Evolutionary conservation across 768 basidiomycete genomes (phyloP), one percentile per base, ranked within the genome.

Genomic region (Auriscalpium vulgare): DNA sequence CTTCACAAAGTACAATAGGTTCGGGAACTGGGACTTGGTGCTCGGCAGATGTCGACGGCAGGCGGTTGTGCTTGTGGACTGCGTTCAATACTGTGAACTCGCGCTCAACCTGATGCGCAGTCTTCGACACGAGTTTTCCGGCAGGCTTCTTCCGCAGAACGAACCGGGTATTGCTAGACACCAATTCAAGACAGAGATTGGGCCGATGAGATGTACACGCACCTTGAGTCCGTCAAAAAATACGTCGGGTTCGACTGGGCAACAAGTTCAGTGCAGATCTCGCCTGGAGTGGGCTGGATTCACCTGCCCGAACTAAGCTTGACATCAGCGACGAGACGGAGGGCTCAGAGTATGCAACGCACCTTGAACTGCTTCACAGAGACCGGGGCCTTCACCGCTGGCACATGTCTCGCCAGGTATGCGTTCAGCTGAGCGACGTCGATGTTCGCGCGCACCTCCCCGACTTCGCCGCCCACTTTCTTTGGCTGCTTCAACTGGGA

Each of bases 91-190:
- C 82, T 29, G 77, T 78, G 70, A 87, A 97, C 75, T 99, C 95
- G 48, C 97, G 85, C 67, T 97, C 95, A 40, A 99, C 82, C 69
- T 94, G 88, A 69, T 99, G 95, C 1, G 95, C 95, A 3, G 94
- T 99, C 50, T 83, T 77, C 4, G 92, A 94, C 23, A 99, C 74
- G 9, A 98, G 81, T 43, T 84, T 75, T 0, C 95, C 95, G 0
- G 86, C 83, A 21, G 95, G 95, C 67, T 97, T 95, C 71, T 97
- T 93, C 17, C 95, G 88, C 55, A 98, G 74, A 14, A 98, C 95
- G 62, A 85, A 94, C 13, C 80, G 82, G 6, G 67, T 75, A 45
- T 80, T 88, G 51, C 48, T 57, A 34, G 55, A 21, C 40, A 9
- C 16, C 17, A 54, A 55, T 38, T 37, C 59, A 6, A 56, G 44